Conservation (phyloP, 73 alveolate genomes). For the Stentor coeruleus region DNA sequence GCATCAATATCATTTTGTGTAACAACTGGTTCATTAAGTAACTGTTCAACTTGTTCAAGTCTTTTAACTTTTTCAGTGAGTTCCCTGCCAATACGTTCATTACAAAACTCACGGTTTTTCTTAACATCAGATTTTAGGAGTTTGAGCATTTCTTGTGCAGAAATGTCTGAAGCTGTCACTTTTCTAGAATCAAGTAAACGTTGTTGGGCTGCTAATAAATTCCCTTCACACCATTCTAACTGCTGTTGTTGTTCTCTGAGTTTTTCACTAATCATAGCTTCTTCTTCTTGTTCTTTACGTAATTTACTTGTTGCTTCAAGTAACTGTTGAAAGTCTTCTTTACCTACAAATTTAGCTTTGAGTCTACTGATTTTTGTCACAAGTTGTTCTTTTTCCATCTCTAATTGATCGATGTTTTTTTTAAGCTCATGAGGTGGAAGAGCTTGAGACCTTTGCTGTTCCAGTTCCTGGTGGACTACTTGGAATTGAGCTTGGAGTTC, state of each 20-base stretch:
- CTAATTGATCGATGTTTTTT: constrained; percentile 77
- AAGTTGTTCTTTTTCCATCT: constrained; percentile 82
- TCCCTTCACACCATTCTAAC: constrained; percentile 76
- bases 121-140: constrained; percentile 66
- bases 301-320: constrained; percentile 82
- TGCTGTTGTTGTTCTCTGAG: constrained; percentile 71
- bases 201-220: constrained; percentile 66
- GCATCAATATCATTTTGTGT: constrained; percentile 73
- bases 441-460: constrained; percentile 65
- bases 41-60: constrained; percentile 69
- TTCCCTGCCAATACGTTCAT: constrained; percentile 83
- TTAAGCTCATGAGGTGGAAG: constrained; percentile 79
- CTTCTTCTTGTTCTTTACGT: constrained; percentile 87
- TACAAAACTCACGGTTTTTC: constrained; percentile 78
- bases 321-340: constrained; percentile 83
- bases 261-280: constrained; percentile 77
- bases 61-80: constrained; percentile 75
- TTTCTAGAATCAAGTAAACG: constrained; percentile 72
- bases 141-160: constrained; percentile 71
- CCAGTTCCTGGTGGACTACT: constrained; percentile 83
- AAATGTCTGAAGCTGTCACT: constrained; percentile 55
- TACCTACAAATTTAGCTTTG: constrained; percentile 63
- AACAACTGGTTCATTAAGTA: constrained; percentile 77
- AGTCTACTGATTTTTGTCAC: constrained; percentile 68
- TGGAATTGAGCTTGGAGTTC: constrained; percentile 82